Percentiles rank a stretch among this genome's conserved stretches.
Evolutionary conservation across 2,329 filamentous ascomycete genomes (phyloP).

Genomic region (Alternaria longipes): DNA sequence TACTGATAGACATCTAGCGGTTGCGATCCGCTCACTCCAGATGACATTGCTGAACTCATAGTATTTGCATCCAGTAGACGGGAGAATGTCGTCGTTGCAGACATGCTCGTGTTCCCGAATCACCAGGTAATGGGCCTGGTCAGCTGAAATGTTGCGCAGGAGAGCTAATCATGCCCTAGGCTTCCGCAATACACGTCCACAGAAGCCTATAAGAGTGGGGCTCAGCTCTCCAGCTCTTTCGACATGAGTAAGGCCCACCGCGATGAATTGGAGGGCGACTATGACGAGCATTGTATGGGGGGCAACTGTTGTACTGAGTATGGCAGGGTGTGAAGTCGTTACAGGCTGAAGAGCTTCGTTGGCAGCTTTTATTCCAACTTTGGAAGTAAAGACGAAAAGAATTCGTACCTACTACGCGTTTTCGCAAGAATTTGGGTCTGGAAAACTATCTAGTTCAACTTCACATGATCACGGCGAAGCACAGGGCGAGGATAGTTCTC

Average conservation of each 20-base stretch:
- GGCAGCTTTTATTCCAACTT: background rate
- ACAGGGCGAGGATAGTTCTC: background rate
- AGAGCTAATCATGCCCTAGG: background rate
- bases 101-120: constrained; percentile 81
- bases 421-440: background rate
- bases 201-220: background rate
- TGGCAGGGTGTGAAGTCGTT: background rate
- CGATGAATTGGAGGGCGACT: background rate
- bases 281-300: background rate
- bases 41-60: constrained; percentile 85
- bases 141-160: background rate
- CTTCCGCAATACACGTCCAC: constrained; percentile 42
- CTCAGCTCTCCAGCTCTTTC: background rate
- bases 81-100: constrained; percentile 86
- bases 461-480: background rate
- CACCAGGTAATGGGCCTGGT: constrained; percentile 67
- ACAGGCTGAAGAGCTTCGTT: background rate
- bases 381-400: background rate
- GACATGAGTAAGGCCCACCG: background rate
- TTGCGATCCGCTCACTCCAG: constrained; percentile 80
- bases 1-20: constrained; percentile 26
- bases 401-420: background rate
- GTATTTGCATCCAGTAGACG: constrained; percentile 80
- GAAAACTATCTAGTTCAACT: background rate
- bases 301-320: background rate